phyloP scores from a whole-genome alignment of 2,329 filamentous ascomycete genomes.

The Lecanicillium sp. region DNA sequence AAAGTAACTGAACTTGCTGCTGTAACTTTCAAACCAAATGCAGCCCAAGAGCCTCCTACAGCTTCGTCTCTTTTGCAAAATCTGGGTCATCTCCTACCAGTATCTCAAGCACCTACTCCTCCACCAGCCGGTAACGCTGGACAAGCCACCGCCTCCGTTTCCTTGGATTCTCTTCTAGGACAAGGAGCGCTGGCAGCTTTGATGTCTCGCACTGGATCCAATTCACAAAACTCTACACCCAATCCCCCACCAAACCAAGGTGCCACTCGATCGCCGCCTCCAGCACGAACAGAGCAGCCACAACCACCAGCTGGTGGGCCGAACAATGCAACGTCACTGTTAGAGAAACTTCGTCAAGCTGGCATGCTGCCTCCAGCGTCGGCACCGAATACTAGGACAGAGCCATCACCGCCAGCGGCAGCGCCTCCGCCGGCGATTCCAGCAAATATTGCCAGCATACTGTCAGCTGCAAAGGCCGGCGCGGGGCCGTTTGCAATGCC shows the following conservation, averaged over 20 bases:
- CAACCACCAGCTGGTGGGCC: constrained; percentile 28
- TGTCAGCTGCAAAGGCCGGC: constrained; percentile 22
- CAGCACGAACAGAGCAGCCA: constrained; percentile 18
- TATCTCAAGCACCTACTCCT: constrained; percentile 20
- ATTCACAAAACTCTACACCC: constrained; percentile 41
- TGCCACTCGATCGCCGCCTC: constrained; percentile 39
- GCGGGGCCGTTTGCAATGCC: constrained; percentile 10
- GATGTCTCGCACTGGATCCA: constrained; percentile 41
- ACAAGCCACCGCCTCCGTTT: constrained; percentile 28
- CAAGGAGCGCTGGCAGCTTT: constrained; percentile 51
- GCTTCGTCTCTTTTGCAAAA: constrained; percentile 11
- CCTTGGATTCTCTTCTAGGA: constrained; percentile 51
- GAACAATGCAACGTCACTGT: constrained; percentile 47
- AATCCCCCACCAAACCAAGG: constrained; percentile 25
- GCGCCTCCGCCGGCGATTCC: constrained; percentile 23
- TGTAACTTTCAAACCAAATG: constrained; percentile 45
- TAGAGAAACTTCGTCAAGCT: constrained; percentile 60
- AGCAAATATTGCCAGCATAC: constrained; percentile 26
- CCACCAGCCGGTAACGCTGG: constrained; percentile 18
- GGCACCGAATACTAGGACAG: constrained; percentile 28
- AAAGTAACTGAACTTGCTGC: constrained; percentile 70
- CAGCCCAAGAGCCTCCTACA: constrained; percentile 19
- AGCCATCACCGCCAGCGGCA: constrained; percentile 24
- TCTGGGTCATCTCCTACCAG: constrained; percentile 18
- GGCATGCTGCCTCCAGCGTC: constrained; percentile 50